phyloP scores from a whole-genome alignment of 306 rosid species.

The Vicia villosa region DNA sequence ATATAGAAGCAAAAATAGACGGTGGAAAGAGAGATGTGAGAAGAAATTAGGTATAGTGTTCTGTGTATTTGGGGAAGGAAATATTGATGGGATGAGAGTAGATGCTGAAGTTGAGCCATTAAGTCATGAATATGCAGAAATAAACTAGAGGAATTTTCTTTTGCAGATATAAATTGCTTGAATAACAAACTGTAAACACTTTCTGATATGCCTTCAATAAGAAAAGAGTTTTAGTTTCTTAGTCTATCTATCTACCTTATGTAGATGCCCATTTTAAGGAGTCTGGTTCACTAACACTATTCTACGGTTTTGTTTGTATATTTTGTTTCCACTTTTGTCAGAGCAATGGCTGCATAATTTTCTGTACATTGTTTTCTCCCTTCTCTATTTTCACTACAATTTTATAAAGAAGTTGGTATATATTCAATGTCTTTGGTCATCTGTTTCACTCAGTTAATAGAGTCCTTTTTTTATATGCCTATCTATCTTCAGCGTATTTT shows the following conservation, averaged over 20 bases:
- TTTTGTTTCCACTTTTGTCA: neutral
- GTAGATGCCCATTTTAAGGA: neutral
- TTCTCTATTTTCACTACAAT: neutral
- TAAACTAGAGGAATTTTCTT: neutral
- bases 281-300: neutral
- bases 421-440: neutral
- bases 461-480: neutral
- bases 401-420: neutral
- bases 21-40: neutral
- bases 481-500: constrained; percentile 3
- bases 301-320: neutral
- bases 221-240: neutral
- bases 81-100: constrained; percentile 9
- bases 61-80: neutral
- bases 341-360: neutral
- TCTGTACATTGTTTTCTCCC: neutral
- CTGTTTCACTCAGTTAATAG: neutral
- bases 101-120: neutral
- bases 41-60: neutral
- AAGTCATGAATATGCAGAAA: neutral
- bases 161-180: neutral
- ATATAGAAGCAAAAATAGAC: constrained; percentile 1
- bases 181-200: neutral
- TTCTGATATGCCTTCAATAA: neutral
- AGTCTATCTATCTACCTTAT: neutral